Evolutionary conservation across 805 yeast genomes (phyloP).

Genomic region (Candida peoriensis): DNA sequence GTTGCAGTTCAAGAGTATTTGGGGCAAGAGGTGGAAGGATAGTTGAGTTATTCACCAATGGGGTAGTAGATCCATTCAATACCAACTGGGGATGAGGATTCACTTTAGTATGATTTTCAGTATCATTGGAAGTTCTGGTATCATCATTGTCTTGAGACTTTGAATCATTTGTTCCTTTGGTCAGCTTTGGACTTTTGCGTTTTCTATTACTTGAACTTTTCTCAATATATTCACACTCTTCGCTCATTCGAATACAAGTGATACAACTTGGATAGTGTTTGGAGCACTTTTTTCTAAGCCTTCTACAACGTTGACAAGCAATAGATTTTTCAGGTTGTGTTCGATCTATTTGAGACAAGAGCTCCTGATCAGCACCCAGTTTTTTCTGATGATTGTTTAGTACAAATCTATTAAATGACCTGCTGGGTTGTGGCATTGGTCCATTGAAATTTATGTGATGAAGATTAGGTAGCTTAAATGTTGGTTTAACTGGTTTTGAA

Average conservation of each 20-base stretch:
- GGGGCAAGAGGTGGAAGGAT: background rate
- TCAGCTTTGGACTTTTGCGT: background rate
- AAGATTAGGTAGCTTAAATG: too few species aligned
- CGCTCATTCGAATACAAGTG: conserved; percentile 42
- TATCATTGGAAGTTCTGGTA: background rate
- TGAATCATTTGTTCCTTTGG: background rate
- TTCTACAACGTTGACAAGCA: conserved; percentile 8
- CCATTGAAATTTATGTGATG: too few species aligned
- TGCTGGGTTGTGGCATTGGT: conserved; percentile 1
- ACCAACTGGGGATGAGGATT: too few species aligned
- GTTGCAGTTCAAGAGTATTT: background rate
- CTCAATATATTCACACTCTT: conserved; percentile 24
- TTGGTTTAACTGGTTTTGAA: too few species aligned
- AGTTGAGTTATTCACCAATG: background rate
- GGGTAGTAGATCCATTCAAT: background rate
- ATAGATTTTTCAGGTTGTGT: conserved; percentile 4
- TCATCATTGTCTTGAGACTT: background rate
- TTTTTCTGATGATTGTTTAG: conserved; percentile 15
- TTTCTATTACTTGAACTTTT: conserved; percentile 6
- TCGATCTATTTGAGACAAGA: conserved; percentile 2
- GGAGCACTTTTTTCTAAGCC: conserved; percentile 9
- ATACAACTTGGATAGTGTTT: conserved; percentile 27
- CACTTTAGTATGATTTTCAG: too few species aligned
- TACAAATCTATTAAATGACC: conserved; percentile 10
- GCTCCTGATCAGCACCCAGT: conserved; percentile 1